Evolutionary conservation across 2,329 filamentous ascomycete genomes (phyloP).

Genomic region (Colletotrichum sojae): DNA sequence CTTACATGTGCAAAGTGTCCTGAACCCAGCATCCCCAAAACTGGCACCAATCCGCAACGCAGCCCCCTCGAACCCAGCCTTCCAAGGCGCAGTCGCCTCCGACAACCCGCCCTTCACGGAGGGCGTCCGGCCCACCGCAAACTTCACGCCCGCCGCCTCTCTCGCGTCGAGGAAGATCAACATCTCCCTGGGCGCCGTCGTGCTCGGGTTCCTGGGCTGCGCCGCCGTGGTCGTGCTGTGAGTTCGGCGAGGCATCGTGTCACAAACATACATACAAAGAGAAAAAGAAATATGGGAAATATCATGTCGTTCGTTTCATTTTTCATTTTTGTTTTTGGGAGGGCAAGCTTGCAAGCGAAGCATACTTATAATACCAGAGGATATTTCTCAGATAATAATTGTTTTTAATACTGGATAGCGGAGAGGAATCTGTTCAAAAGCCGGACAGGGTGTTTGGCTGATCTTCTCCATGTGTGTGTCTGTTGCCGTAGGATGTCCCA

Average conservation of each 20-base stretch:
- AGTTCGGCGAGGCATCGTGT: background rate
- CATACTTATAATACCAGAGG: conserved; percentile 9
- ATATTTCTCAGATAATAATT: conserved; percentile 7
- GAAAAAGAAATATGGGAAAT: too few species aligned
- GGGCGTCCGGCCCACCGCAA: conserved; percentile 54
- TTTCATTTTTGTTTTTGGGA: background rate
- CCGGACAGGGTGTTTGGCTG: too few species aligned
- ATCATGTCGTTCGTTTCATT: conserved; percentile 7
- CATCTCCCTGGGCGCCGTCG: conserved; percentile 38
- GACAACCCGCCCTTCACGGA: conserved; percentile 68
- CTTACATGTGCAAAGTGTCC: too few species aligned
- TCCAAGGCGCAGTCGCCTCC: conserved; percentile 64
- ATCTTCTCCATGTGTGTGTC: too few species aligned
- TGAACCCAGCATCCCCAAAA: conserved; percentile 51
- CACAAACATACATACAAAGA: background rate
- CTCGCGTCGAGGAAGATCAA: conserved; percentile 43
- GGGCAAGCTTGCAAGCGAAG: conserved; percentile 15
- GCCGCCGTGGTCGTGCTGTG: conserved; percentile 38
- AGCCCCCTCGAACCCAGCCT: conserved; percentile 65
- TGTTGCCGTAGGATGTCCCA: too few species aligned
- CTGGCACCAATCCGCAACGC: conserved; percentile 50
- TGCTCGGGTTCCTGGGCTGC: conserved; percentile 42
- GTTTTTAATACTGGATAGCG: background rate
- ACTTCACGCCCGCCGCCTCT: conserved; percentile 42
- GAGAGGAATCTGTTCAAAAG: background rate